Evolutionary conservation across 116 monocot species (phyloP), one percentile per base, ranked within the genome.

Genomic region (Trichopus zeylanicus): DNA sequence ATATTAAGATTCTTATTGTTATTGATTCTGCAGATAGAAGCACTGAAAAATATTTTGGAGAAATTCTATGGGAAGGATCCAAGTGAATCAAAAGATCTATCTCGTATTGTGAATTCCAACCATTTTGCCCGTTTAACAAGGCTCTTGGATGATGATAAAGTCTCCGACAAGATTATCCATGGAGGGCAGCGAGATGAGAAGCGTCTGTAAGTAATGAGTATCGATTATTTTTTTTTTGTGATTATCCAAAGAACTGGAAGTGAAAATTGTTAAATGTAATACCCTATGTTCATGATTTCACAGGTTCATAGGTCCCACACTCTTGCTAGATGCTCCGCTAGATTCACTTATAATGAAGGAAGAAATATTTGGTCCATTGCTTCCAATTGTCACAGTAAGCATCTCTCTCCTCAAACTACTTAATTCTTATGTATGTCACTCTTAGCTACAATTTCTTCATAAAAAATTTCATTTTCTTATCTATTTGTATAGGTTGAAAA

Each of bases 341-440:
- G 87, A 95, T 75, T 70, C 95, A 21, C 15, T 63, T 31, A 70
- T 95, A 25, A 95, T 95, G 95, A 78, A 75, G 20, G 87, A 87
- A 19, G 95, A 95, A 66, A 81, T 95, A 26, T 95, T 95, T 62
- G 95, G 95, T 26, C 95, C 95, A 18, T 64, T 90, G 34, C 83
- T 95, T 60, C 86, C 90, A 20, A 81, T 95, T 34, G 18, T 87
- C 49, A 78, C 76, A 18, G 95, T 95, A 67, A 66, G 70, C 48
- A 61, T 23, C 9, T 49, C 16, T 29, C 26, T 19, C 55, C 59
- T 3, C 21, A 18, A 1, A 21, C 25, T 13, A 11, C 6, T 24
- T 28, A 3, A 27, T 29, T 27, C 10, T 15, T 42, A n/a, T n/a
- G n/a, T n/a, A n/a, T n/a, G n/a, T n/a, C 42, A n/a, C 13, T n/a